phyloP scores from a whole-genome alignment of 495 filamentous ascomycete species.

The Trichoderma asperelloides region DNA sequence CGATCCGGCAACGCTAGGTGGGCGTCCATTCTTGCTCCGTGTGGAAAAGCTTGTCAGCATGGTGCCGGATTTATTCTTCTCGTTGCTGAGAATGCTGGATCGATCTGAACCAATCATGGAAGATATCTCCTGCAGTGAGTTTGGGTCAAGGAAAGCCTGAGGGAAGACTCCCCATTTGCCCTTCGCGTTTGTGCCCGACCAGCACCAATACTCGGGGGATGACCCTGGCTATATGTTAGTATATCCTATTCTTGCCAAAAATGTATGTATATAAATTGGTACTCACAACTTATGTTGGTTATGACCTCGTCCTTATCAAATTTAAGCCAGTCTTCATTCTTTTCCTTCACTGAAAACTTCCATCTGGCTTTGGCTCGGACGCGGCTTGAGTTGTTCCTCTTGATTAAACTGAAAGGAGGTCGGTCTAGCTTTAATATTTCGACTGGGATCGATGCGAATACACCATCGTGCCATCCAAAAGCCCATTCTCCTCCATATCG shows the following conservation, averaged over 20 bases:
- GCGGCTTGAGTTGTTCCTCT: conserved; percentile 27
- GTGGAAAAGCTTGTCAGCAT: conserved; percentile 23
- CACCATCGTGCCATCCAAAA: conserved; percentile 38
- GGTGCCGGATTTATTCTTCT: conserved; percentile 19
- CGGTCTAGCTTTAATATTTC: conserved; percentile 29
- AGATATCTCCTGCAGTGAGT: conserved; percentile 19
- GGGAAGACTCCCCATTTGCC: conserved; percentile 40
- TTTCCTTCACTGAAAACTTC: conserved; percentile 36
- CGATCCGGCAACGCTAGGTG: conserved; percentile 6
- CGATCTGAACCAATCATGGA: conserved; percentile 15
- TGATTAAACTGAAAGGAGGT: conserved; percentile 27
- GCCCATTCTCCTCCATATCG: conserved; percentile 39
- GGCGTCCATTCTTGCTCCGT: conserved; percentile 18
- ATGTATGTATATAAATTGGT: neutral
- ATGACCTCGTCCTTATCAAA: conserved; percentile 40
- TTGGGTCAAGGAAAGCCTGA: conserved; percentile 29
- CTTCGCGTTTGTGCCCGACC: conserved; percentile 36
- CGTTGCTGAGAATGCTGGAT: conserved; percentile 23
- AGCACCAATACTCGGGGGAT: conserved; percentile 39
- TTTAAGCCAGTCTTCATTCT: conserved; percentile 33
- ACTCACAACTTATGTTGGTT: conserved; percentile 38
- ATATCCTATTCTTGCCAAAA: neutral
- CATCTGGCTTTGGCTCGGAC: conserved; percentile 32
- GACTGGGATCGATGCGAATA: conserved; percentile 30
- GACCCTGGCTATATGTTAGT: conserved; percentile 15